Conservation (phyloP, 768 basidiomycete genomes). For the Russula compacta region DNA sequence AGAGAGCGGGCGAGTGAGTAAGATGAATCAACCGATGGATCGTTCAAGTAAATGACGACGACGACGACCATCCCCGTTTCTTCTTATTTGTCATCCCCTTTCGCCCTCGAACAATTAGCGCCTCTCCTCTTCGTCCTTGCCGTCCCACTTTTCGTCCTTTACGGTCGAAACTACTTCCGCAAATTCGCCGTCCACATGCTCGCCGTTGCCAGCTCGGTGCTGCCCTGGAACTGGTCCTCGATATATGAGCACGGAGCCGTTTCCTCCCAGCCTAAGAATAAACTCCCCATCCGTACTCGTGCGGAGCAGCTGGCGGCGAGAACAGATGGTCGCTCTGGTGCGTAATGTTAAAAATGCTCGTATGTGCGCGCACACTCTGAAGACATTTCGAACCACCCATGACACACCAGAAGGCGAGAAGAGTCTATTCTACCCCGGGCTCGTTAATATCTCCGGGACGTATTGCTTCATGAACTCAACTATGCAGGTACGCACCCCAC, state of each 20-base stretch:
- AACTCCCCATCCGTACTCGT: constrained; percentile 38
- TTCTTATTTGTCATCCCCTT: constrained; percentile 13
- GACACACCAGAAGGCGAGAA: constrained; percentile 6
- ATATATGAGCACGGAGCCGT: constrained; percentile 11
- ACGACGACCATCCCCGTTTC: constrained; percentile 1
- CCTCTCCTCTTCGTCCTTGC: constrained; percentile 47
- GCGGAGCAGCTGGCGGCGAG: constrained; percentile 45
- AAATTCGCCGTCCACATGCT: constrained; percentile 42
- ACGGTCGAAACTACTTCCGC: constrained; percentile 25
- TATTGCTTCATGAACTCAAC: constrained; percentile 98
- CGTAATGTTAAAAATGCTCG: constrained; percentile 1
- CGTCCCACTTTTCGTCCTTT: constrained; percentile 30
- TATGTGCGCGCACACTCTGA: neutral
- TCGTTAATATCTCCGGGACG: constrained; percentile 92
- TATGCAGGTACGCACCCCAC: constrained; percentile 49
- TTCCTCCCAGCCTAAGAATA: constrained; percentile 40
- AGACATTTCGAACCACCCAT: neutral
- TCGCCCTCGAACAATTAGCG: constrained; percentile 44
- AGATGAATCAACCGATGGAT: neutral
- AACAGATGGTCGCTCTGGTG: constrained; percentile 29
- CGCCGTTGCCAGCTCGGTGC: constrained; percentile 41
- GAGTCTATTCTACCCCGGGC: constrained; percentile 68
- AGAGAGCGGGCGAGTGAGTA: too few relatives aligned
- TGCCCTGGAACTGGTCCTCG: constrained; percentile 56
- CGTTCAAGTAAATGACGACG: constrained; percentile 12